Base-by-base conservation (phyloP, 352 stramenopile genomes). In the Pythium chondricola region DNA sequence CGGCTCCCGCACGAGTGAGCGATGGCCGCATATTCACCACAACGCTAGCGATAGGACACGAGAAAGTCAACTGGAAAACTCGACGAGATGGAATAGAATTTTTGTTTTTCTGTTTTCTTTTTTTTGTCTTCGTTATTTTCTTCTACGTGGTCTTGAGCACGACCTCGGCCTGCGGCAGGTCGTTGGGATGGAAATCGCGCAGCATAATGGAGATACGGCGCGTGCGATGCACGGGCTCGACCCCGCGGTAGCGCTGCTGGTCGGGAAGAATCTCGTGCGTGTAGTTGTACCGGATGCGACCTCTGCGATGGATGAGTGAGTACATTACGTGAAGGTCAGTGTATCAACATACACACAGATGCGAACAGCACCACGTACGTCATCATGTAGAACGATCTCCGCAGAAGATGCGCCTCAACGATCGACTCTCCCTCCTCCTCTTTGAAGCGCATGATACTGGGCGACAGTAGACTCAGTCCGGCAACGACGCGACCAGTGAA, bases 301-400 rank as follows among this genome's bases (percentile, higher is more conserved):
- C 82, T 1, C 75, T 87, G 26, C 11, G 20, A 13, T 13, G n/a
- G n/a, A 21, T 11, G 22, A 14, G 45, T 6, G 39, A 43, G 24
- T 8, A 21, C 13, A 40, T 16, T 22, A 3, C 3, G 33, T 40
- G 33, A 40, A n/a, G n/a, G n/a, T n/a, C n/a, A n/a, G n/a, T n/a
- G n/a, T n/a, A n/a, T n/a, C n/a, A n/a, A n/a, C n/a, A n/a, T n/a
- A n/a, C n/a, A n/a, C n/a, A n/a, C n/a, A n/a, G n/a, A n/a, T n/a
- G n/a, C n/a, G n/a, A n/a, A n/a, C 20, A 3, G 16, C 14, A 25
- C 4, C 24, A 64, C 67, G 56, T 71, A 87, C 75, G 77, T 89
- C 79, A 93, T 90, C 73, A 88, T 82, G 66, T 93, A 93, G 58
- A 93, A 80, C 35, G 79, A 93, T 37, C 82, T 75, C 26, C 75